phyloP scores from a whole-genome alignment of 768 basidiomycete genomes.

The Hericium erinaceus region DNA sequence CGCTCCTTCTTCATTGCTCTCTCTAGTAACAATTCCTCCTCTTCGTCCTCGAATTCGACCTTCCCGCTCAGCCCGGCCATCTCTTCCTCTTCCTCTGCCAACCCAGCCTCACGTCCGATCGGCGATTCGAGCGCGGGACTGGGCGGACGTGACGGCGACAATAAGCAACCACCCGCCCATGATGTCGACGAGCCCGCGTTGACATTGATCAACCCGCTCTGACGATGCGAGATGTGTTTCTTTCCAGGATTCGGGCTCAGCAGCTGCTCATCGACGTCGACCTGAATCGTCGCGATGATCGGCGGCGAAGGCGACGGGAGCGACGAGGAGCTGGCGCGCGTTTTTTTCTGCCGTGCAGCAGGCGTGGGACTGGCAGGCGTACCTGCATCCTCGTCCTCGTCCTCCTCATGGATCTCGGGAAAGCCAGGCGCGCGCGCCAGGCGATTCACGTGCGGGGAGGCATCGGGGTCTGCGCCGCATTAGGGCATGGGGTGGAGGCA shows the following conservation, averaged over 20 bases:
- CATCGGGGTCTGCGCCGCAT: too few relatives aligned
- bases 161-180: constrained; percentile 13
- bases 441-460: too few relatives aligned
- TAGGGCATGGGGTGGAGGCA: too few relatives aligned
- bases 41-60: constrained; percentile 21
- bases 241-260: too few relatives aligned
- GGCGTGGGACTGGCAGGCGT: too few relatives aligned
- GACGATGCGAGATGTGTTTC: constrained; percentile 28
- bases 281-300: constrained; percentile 13
- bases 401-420: too few relatives aligned
- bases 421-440: too few relatives aligned
- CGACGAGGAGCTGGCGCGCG: too few relatives aligned
- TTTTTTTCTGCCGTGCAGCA: too few relatives aligned
- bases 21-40: constrained; percentile 25
- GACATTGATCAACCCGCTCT: constrained; percentile 44
- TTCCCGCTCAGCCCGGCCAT: constrained; percentile 22
- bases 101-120: constrained; percentile 40
- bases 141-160: constrained; percentile 39
- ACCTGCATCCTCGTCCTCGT: too few relatives aligned
- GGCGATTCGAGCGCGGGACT: constrained; percentile 68
- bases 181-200: constrained; percentile 1
- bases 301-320: constrained; percentile 14
- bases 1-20: constrained; percentile 36
- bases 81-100: constrained; percentile 52
- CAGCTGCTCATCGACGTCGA: constrained; percentile 22